phyloP scores from a whole-genome alignment of 352 stramenopile genomes.

The Phytophthora citricola region DNA sequence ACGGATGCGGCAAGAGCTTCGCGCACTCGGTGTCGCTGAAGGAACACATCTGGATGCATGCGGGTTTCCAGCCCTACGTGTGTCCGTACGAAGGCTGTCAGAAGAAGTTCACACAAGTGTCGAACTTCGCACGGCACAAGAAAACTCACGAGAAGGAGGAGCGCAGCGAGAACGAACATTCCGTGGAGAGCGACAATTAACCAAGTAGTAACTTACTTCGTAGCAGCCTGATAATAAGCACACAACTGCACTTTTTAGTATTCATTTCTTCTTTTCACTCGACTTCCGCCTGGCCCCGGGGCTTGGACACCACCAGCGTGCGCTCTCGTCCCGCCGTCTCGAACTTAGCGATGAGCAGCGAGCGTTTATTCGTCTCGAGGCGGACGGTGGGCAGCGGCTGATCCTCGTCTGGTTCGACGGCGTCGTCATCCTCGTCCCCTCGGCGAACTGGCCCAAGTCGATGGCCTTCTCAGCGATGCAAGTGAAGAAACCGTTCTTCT shows the following conservation, averaged over 20 bases:
- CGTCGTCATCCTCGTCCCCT: slow-evolving; percentile 37
- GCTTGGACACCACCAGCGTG: slow-evolving; percentile 73
- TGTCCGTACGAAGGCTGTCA: slow-evolving; percentile 90
- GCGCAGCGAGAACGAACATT: slow-evolving; percentile 55
- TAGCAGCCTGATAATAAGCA: slow-evolving; percentile 25
- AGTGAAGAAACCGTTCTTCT: slow-evolving; percentile 81
- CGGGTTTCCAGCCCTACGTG: slow-evolving; percentile 90
- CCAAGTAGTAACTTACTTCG: not conserved
- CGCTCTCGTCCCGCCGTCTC: slow-evolving; percentile 46
- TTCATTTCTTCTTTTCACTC: slow-evolving; percentile 24
- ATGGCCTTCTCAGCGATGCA: slow-evolving; percentile 75
- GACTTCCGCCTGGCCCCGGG: slow-evolving; percentile 22
- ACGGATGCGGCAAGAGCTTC: slow-evolving; percentile 91
- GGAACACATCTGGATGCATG: slow-evolving; percentile 94
- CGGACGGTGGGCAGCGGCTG: slow-evolving; percentile 55
- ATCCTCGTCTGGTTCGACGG: slow-evolving; percentile 32
- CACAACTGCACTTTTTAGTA: not conserved
- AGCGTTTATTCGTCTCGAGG: slow-evolving; percentile 58
- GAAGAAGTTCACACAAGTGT: slow-evolving; percentile 92
- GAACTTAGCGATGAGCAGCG: slow-evolving; percentile 70
- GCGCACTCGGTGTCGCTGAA: slow-evolving; percentile 92
- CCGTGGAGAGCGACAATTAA: slow-evolving; percentile 59
- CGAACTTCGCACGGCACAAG: slow-evolving; percentile 88
- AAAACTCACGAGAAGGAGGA: slow-evolving; percentile 88
- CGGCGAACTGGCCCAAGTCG: slow-evolving; percentile 48